These are phyloP conservation scores for Zasmidium cellare DNA, from an alignment of 2,329 filamentous ascomycete species.

Conservation along the genomic window DNA sequence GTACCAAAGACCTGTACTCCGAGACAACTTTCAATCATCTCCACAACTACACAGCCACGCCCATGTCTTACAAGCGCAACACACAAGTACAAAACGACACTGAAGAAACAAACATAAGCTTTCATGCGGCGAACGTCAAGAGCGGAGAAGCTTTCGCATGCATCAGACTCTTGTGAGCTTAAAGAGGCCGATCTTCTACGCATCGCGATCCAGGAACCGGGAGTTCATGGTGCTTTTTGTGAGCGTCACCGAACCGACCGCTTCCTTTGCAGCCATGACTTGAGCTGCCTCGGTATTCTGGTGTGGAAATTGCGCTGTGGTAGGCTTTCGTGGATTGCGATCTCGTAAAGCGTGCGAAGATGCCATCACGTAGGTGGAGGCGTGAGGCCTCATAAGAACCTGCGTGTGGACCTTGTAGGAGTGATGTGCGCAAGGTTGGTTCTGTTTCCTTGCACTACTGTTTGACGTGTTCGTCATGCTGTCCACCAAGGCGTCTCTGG, in stretches of 20 bases:
- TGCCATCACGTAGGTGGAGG: neutral
- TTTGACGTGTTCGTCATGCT: neutral
- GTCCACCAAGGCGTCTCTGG: neutral
- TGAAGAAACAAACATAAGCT: neutral
- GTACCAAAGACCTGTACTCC: too few relatives aligned
- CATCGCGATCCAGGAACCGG: neutral
- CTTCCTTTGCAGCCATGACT: neutral
- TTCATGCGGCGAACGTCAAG: neutral
- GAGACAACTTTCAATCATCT: too few relatives aligned
- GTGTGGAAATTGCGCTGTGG: neutral
- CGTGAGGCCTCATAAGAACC: neutral
- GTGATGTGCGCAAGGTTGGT: neutral
- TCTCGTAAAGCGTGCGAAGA: neutral
- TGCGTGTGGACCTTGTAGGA: neutral
- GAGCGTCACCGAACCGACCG: neutral
- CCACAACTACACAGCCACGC: neutral
- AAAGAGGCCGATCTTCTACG: neutral
- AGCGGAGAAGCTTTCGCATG: constrained; percentile 6
- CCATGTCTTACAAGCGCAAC: neutral
- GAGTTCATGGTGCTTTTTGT: neutral
- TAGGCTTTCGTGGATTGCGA: neutral
- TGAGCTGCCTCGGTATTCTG: neutral
- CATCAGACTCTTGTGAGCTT: neutral
- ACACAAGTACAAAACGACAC: neutral
- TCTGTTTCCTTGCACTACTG: neutral